These are phyloP conservation scores for Colletotrichum spaethianum DNA, from an alignment of 2,329 filamentous ascomycete genomes.

Conservation along the genomic window DNA sequence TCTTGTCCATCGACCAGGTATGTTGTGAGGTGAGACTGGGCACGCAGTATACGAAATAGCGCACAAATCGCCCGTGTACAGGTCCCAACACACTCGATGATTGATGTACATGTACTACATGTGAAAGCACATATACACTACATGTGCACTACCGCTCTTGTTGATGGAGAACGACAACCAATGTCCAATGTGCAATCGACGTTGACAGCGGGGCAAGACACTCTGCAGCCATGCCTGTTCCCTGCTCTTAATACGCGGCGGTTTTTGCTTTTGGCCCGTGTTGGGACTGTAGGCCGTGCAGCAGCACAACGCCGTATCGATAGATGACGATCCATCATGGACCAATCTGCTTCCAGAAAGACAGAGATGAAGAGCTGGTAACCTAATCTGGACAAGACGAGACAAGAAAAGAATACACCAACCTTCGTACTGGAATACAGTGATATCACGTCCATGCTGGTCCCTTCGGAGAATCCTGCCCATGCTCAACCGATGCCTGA, in stretches of 20 bases:
- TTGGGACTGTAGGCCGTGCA: conserved; percentile 6
- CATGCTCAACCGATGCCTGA: background rate
- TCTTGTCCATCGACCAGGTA: background rate
- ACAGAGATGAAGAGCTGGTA: background rate
- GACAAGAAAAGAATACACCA: background rate
- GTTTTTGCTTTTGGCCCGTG: conserved; percentile 8
- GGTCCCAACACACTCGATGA: background rate
- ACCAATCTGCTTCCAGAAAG: background rate
- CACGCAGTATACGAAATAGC: background rate
- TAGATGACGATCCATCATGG: conserved; percentile 2
- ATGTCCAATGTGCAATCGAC: conserved; percentile 9
- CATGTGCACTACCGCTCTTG: background rate
- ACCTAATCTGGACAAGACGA: background rate
- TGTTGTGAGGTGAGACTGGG: background rate
- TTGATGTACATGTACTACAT: background rate
- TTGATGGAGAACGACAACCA: background rate
- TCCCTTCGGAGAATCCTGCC: conserved; percentile 1
- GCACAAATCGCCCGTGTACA: background rate
- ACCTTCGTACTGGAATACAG: background rate
- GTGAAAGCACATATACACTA: background rate
- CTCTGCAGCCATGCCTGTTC: conserved; percentile 7
- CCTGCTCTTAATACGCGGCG: conserved; percentile 16
- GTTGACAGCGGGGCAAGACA: conserved; percentile 24
- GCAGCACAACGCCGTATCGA: conserved; percentile 2
- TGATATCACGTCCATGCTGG: background rate